phyloP scores from a whole-genome alignment of 768 basidiomycete genomes.

The Tubosaeta brunneosetosa region DNA sequence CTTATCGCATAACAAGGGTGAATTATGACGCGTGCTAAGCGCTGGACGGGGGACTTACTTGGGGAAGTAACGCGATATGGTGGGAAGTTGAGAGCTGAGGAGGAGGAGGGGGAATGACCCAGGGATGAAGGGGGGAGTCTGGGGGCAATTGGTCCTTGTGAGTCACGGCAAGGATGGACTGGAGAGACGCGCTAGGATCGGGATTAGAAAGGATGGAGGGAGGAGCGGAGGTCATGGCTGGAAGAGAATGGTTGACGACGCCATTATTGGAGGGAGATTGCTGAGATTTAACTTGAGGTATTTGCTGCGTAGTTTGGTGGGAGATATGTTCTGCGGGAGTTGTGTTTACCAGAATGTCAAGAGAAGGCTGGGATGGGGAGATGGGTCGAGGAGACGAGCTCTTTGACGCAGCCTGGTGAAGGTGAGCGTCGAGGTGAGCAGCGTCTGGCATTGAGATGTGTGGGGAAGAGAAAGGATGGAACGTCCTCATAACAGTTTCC shows the following conservation, averaged over 20 bases:
- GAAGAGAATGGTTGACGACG: constrained; percentile 25
- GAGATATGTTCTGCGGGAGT: constrained; percentile 24
- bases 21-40: constrained; percentile 26
- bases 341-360: constrained; percentile 35
- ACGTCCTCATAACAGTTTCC: constrained; percentile 43
- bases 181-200: constrained; percentile 37
- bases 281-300: constrained; percentile 23
- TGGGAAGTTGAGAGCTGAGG: constrained; percentile 30
- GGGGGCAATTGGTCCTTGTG: constrained; percentile 30
- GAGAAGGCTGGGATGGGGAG: constrained; percentile 37
- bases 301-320: constrained; percentile 34
- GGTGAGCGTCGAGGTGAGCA: constrained; percentile 31
- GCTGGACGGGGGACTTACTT: constrained; percentile 34
- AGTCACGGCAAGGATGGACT: constrained; percentile 34
- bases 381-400: constrained; percentile 48
- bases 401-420: constrained; percentile 29
- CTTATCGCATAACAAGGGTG: constrained; percentile 20
- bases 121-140: constrained; percentile 34
- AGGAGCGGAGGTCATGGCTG: constrained; percentile 26
- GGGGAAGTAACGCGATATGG: constrained; percentile 30
- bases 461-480: constrained; percentile 40
- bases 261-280: constrained; percentile 27
- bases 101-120: constrained; percentile 32
- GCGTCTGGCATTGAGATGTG: constrained; percentile 40
- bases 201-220: constrained; percentile 36